phyloP scores from a whole-genome alignment of 1,284 basidiomycete genomes.

The Calocybe gambosa region DNA sequence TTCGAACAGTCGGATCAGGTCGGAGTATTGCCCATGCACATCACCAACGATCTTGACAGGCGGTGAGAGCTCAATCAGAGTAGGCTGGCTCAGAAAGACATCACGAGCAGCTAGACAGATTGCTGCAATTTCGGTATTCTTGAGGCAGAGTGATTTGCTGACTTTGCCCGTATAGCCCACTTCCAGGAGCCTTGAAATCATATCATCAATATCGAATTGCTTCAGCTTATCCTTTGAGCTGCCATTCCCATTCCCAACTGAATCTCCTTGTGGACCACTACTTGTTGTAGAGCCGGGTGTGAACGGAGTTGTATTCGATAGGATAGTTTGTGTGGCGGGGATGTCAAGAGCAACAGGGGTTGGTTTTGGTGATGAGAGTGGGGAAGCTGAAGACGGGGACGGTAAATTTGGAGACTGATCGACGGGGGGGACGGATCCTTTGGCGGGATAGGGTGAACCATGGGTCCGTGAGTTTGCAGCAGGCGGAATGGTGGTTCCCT shows the following conservation, averaged over 20 bases:
- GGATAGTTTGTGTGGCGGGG: slow-evolving; percentile 65
- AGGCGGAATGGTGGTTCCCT: slow-evolving; percentile 30
- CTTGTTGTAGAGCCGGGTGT: slow-evolving; percentile 43
- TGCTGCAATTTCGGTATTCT: slow-evolving; percentile 93
- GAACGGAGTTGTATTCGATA: slow-evolving; percentile 51
- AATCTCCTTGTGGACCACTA: slow-evolving; percentile 40
- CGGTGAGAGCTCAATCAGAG: slow-evolving; percentile 94
- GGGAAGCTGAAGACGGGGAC: slow-evolving; percentile 25
- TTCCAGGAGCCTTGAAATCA: slow-evolving; percentile 95
- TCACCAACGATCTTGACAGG: slow-evolving; percentile 99
- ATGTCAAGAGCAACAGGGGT: slow-evolving; percentile 65
- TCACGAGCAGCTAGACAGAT: slow-evolving; percentile 97
- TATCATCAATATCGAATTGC: slow-evolving; percentile 93
- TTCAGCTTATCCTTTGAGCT: slow-evolving; percentile 52
- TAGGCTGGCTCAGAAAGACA: slow-evolving; percentile 95
- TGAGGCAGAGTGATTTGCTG: slow-evolving; percentile 92
- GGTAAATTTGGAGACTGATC: slow-evolving; percentile 29
- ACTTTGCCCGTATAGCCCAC: slow-evolving; percentile 98
- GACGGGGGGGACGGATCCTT: slow-evolving; percentile 20
- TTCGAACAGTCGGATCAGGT: slow-evolving; percentile 97
- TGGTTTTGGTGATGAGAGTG: slow-evolving; percentile 37
- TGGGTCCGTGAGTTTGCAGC: slow-evolving; percentile 22
- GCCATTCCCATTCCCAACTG: slow-evolving; percentile 40
- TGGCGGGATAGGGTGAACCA: slow-evolving; percentile 32
- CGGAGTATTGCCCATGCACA: slow-evolving; percentile 98